Percentiles rank a stretch among this genome's conserved stretches.
These are phyloP conservation scores for Lactarius pseudohatsudake DNA, from an alignment of 768 basidiomycete genomes.

Conservation along the genomic window DNA sequence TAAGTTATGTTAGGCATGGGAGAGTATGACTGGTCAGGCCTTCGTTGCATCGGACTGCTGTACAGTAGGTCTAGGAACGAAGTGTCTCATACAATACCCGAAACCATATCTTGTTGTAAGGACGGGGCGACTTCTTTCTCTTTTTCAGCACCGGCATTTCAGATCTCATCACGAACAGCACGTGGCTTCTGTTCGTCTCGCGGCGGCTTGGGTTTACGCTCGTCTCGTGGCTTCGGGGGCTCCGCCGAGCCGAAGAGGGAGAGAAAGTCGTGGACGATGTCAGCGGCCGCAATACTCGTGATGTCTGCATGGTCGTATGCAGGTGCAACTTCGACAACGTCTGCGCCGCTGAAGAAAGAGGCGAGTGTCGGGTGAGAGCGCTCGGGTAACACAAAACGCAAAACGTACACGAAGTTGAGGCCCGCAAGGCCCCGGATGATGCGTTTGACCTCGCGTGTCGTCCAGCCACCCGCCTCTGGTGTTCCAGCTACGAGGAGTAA, in stretches of 20 bases:
- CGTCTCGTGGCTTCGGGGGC: conserved; percentile 38
- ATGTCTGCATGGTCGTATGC: conserved; percentile 74
- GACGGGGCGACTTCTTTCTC: neutral
- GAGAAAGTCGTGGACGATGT: conserved; percentile 67
- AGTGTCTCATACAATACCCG: neutral
- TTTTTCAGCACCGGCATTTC: conserved; percentile 13
- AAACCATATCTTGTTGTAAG: neutral
- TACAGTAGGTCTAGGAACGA: conserved; percentile 11
- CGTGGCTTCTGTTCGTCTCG: conserved; percentile 9
- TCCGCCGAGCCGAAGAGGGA: conserved; percentile 53
- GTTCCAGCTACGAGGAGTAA: conserved; percentile 58
- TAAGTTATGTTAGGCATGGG: conserved; percentile 6
- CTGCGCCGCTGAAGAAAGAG: conserved; percentile 51
- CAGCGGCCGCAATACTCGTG: conserved; percentile 66
- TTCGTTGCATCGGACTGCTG: neutral
- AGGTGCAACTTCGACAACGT: conserved; percentile 73
- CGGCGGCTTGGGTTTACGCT: conserved; percentile 6
- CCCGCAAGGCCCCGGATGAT: conserved; percentile 78
- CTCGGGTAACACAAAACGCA: neutral
- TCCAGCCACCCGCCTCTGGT: conserved; percentile 85
- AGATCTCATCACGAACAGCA: conserved; percentile 35
- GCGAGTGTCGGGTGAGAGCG: neutral
- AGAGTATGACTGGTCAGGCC: neutral
- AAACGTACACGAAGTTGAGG: conserved; percentile 73
- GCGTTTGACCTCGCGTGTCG: conserved; percentile 76